Base-by-base conservation (phyloP, 1,139 yeast genomes). In the Pichiaceae sp. region DNA sequence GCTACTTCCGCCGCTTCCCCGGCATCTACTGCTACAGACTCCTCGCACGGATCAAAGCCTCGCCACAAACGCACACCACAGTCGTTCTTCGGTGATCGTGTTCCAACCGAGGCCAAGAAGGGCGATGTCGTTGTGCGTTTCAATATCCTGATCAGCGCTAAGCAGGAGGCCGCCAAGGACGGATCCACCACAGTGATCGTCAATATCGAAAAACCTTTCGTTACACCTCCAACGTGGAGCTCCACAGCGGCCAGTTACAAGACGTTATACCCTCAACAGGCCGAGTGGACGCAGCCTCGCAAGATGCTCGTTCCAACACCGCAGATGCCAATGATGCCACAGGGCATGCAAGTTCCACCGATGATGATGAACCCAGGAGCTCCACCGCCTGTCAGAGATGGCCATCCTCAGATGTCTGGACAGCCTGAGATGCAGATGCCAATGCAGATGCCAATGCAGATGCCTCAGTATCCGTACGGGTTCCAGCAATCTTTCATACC, bases 171-270 rank as follows among this genome's bases (percentile, higher is more conserved):
- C 18, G 56, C 57, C 40, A 54, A 53, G 28, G 59, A 58, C 33
- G 24, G 14, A 5, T 17, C 26, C 7, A 21, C 53, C 56, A 36
- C 50, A 47, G 36, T 59, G 47, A 63, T 49, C 5, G 48, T 70
- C 39, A 52, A 59, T 18, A 59, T 75, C 42, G 91, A 79, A 47
- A 74, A 68, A 47, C 78, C 94, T 1, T 85, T 72, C 56, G 67
- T 69, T 33, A 80, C 93, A 0, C 80, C 86, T 4, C 95, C 95
- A 37, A 80, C 91, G 0, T 85, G 95, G 95, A 66, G 68, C 21
- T 64, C 69, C 17, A 76, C 80, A 3, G 59, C 70, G 19, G 81
- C 75, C 34, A 64, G 77, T 2, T 70, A 74, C 54, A 68, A 63
- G 39, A 57, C 59, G 18, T 54, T 71, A 37, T 73, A 73, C 59